Conservation (phyloP, 2,329 filamentous ascomycete genomes). For the Venturiaceae sp. region DNA sequence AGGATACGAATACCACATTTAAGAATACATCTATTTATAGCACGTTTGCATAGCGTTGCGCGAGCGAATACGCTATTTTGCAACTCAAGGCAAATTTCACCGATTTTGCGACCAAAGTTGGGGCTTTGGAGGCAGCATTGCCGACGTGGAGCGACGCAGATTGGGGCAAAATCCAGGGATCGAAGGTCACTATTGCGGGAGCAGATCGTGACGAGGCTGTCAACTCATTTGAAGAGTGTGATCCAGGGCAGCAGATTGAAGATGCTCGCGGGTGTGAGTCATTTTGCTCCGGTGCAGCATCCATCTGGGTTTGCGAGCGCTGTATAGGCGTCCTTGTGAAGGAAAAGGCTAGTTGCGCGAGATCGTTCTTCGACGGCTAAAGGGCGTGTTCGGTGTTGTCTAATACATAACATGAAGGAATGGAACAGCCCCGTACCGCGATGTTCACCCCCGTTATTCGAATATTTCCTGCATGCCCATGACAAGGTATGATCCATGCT, state of each 20-base stretch:
- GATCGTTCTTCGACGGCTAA: too few species aligned
- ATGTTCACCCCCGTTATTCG: too few species aligned
- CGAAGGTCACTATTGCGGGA: conserved; percentile 18
- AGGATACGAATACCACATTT: conserved; percentile 28
- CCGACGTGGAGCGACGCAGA: conserved; percentile 20
- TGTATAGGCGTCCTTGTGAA: conserved; percentile 9
- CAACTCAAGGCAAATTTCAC: conserved; percentile 28
- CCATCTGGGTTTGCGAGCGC: conserved; percentile 16
- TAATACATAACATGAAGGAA: too few species aligned
- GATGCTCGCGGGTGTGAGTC: conserved; percentile 29
- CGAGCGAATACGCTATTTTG: conserved; percentile 24
- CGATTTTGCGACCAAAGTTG: conserved; percentile 27
- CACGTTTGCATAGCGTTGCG: conserved; percentile 25
- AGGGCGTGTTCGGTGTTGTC: too few species aligned
- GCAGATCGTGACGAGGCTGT: conserved; percentile 29
- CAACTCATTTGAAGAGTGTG: conserved; percentile 25
- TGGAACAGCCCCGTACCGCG: too few species aligned
- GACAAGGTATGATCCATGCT: too few species aligned
- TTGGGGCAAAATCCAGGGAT: conserved; percentile 15
- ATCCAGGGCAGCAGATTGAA: conserved; percentile 28
- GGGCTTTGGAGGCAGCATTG: conserved; percentile 26
- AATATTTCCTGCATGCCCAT: too few species aligned
- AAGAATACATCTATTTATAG: conserved; percentile 21
- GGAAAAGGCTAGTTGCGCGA: not conserved
- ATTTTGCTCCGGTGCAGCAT: conserved; percentile 34